Base-by-base conservation (phyloP, 768 basidiomycete species). In the Boletus rex-veris region DNA sequence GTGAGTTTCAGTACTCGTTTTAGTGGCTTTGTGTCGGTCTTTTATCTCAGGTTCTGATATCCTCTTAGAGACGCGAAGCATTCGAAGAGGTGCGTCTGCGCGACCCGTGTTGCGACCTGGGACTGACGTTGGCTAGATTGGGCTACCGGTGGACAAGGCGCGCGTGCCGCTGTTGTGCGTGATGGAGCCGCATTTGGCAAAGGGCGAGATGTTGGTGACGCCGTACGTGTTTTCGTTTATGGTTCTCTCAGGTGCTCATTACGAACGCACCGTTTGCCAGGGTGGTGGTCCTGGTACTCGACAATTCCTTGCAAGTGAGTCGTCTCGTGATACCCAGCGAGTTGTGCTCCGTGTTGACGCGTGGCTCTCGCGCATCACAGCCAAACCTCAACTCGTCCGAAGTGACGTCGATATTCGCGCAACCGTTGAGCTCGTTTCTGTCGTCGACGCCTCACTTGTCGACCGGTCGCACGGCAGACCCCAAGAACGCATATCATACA, bases 261-360 rank as follows among this genome's bases (percentile, higher is more conserved):
- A 50, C 12, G 15, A 41, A 30, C 31, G 45, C n/a, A 48, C 16
- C 48, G 30, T 24, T 24, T 31, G 12, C 10, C 58, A 95, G 92
- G 2, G 88, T 95, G 1, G 87, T 96, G 19, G 89, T 92, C 2
- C 77, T 96, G 10, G 84, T 95, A 19, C 79, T 90, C 1, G 91
- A 94, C 71, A 84, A 84, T 53, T 83, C 82, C 1, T 71, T 94
- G 39, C 80, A 81, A 46, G 90, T 90, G 58, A 15, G 58, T 56
- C 1, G n/a, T 45, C 19, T 16, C 33, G 28, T 28, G 28, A 9
- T 8, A 28, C 28, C 28, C 8, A 28, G 7, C 28, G 28, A 28
- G 1, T 1, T 26, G 26, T 26, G 26, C 8, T 1, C 26, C 8
- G 28, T 28, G 28, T 28, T 28, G 28, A 28, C 28, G 8, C 8